Conservation (phyloP, 345 rosid species). For the Sonneratia alba region DNA sequence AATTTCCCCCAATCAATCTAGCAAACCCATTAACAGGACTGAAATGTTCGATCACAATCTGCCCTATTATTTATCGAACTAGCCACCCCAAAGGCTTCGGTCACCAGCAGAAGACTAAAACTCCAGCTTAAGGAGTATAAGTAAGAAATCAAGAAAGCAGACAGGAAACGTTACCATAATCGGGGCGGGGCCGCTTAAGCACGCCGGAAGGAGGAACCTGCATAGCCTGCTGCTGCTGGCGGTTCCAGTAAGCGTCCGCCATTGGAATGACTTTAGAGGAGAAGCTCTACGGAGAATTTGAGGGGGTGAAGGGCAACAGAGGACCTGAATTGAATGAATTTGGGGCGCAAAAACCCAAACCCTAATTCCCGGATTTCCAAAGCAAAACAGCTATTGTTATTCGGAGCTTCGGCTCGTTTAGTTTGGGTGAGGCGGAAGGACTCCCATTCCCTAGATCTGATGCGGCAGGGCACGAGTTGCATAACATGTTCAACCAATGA, state of each 20-base stretch:
- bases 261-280: conserved; percentile 13
- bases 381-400: neutral
- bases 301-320: neutral
- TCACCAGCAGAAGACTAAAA: neutral
- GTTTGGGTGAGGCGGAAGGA: neutral
- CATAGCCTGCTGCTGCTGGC: conserved; percentile 13
- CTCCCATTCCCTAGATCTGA: neutral
- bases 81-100: neutral
- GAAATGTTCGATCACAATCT: neutral
- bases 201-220: conserved; percentile 23
- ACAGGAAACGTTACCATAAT: conserved; percentile 32
- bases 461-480: neutral
- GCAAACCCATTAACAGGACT: neutral
- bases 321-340: neutral
- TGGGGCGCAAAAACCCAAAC: conserved; percentile 1
- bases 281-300: neutral
- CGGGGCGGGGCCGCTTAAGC: conserved; percentile 53
- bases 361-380: conserved; percentile 6
- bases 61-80: neutral
- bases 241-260: conserved; percentile 69
- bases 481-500: neutral
- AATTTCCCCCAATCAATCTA: neutral
- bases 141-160: neutral
- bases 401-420: neutral
- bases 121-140: neutral